Percentiles rank a stretch among this genome's conserved stretches.
Evolutionary conservation across 1,139 yeast species (phyloP).

Genomic region (Eremothecium coryli): DNA sequence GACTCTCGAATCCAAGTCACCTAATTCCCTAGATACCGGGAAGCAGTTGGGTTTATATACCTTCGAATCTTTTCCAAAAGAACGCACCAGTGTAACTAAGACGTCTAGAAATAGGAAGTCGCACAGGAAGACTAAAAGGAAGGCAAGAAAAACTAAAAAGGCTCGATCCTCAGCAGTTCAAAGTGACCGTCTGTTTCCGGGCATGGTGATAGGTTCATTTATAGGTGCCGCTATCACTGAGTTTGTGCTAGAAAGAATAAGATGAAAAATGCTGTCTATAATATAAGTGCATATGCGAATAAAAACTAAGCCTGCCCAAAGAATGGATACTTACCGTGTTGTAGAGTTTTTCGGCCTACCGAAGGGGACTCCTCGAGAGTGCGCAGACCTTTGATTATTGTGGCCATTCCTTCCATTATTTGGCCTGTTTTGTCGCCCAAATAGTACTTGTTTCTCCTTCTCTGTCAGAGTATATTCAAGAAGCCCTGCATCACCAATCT

Average conservation of each 20-base stretch:
- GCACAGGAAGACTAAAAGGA: neutral
- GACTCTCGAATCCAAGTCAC: no score
- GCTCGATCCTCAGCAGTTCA: neutral
- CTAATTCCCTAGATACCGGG: no score
- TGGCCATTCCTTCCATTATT: conserved; percentile 8
- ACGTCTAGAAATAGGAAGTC: no score
- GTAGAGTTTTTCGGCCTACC: no score
- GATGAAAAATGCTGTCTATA: neutral
- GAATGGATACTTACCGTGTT: no score
- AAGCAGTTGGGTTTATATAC: no score
- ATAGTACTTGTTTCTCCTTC: conserved; percentile 27
- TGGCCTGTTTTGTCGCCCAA: conserved; percentile 14
- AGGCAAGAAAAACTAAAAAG: conserved; percentile 1
- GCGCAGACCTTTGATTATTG: conserved; percentile 8
- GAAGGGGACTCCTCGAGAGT: no score
- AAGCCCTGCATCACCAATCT: conserved; percentile 27
- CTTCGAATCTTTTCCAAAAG: no score
- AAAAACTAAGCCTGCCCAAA: no score
- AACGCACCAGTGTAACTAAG: no score
- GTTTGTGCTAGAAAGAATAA: conserved; percentile 11
- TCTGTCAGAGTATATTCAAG: conserved; percentile 26
- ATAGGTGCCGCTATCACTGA: conserved; percentile 24
- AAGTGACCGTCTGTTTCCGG: conserved; percentile 16
- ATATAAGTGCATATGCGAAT: neutral
- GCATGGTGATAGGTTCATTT: conserved; percentile 25